phyloP scores from a whole-genome alignment of 179 eudicot species.

The Drosera spatulata region DNA sequence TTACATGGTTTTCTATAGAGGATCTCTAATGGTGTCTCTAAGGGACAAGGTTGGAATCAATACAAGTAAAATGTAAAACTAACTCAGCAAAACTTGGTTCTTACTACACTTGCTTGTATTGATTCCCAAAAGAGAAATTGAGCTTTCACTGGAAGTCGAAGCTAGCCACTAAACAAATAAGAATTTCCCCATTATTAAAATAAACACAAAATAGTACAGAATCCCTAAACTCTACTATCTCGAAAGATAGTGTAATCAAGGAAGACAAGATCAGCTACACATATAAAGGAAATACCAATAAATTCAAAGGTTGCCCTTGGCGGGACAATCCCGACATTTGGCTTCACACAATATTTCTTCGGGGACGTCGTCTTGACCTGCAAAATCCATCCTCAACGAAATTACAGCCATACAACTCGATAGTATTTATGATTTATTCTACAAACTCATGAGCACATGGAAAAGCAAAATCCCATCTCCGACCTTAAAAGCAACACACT shows the following conservation, averaged over 20 bases:
- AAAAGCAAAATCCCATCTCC: not conserved
- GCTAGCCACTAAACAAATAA: too few relatives aligned
- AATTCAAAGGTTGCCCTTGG: constrained; percentile 33
- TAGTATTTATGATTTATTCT: not conserved
- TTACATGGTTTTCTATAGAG: too few relatives aligned
- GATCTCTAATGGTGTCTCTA: too few relatives aligned
- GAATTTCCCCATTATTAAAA: too few relatives aligned
- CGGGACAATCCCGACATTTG: constrained; percentile 31
- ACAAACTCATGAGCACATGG: not conserved
- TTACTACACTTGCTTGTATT: too few relatives aligned
- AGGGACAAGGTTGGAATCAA: too few relatives aligned
- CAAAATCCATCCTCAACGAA: not conserved
- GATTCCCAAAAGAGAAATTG: too few relatives aligned
- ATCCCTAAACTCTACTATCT: too few relatives aligned
- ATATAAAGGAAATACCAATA: constrained; percentile 18
- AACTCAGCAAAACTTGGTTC: too few relatives aligned
- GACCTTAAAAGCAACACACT: constrained; percentile 80
- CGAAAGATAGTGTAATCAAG: not conserved
- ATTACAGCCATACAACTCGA: not conserved
- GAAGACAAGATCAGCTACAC: not conserved
- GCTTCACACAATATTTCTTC: constrained; percentile 43
- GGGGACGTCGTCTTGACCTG: constrained; percentile 40
- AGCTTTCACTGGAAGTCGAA: too few relatives aligned
- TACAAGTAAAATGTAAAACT: too few relatives aligned
- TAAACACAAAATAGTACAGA: too few relatives aligned